These are phyloP conservation scores for Beverwykella pulmonaria DNA, from an alignment of 495 filamentous ascomycete genomes.

Conservation along the genomic window DNA sequence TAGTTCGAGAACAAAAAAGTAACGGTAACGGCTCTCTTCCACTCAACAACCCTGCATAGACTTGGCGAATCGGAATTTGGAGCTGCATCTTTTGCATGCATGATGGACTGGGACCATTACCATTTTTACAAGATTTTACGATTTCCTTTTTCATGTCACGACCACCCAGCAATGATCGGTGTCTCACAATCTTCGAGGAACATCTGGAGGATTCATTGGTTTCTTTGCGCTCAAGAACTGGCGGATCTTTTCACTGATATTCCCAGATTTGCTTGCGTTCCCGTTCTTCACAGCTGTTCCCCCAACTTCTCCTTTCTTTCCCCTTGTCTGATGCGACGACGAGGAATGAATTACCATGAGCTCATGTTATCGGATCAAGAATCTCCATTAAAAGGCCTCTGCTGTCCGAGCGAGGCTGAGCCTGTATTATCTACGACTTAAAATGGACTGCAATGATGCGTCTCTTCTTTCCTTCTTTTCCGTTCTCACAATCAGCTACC, in stretches of 20 bases:
- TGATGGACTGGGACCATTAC: not conserved
- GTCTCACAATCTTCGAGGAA: not conserved
- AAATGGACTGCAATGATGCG: no score
- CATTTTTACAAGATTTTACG: not conserved
- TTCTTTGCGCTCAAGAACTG: not conserved
- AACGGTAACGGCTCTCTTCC: conserved; percentile 4
- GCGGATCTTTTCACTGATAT: not conserved
- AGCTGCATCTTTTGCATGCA: not conserved
- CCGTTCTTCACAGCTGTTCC: not conserved
- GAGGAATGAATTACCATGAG: not conserved
- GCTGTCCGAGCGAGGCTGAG: not conserved
- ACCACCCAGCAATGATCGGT: not conserved
- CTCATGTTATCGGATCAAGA: not conserved
- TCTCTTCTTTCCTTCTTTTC: no score
- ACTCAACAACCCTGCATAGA: conserved; percentile 14
- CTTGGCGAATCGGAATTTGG: conserved; percentile 10
- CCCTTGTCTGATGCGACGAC: not conserved
- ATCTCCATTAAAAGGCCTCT: not conserved
- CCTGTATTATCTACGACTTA: not conserved
- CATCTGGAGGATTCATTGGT: not conserved
- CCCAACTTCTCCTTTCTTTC: not conserved
- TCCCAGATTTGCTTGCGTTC: not conserved
- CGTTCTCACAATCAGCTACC: no score
- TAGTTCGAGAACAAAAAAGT: conserved; percentile 3
- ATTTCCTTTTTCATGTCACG: not conserved